Percentiles rank a stretch among this genome's conserved stretches.
phyloP scores from a whole-genome alignment of 768 basidiomycete genomes.

The Porphyrellus cyaneotinctus region DNA sequence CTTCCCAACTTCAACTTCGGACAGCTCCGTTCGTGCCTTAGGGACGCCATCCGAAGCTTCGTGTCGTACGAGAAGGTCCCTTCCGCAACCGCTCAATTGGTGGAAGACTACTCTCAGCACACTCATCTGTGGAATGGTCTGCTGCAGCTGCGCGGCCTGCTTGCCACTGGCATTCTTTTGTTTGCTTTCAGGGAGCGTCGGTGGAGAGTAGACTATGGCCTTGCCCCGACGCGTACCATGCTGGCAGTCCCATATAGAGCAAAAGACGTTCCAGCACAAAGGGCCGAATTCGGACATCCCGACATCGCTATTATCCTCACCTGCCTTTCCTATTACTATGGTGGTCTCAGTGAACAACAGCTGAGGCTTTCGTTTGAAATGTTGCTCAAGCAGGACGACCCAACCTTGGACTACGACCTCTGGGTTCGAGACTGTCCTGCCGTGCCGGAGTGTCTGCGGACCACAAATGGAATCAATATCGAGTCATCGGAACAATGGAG shows the following conservation, averaged over 20 bases:
- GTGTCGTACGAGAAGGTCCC: constrained; percentile 14
- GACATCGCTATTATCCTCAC: constrained; percentile 35
- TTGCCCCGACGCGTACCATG: constrained; percentile 29
- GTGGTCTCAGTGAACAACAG: constrained; percentile 24
- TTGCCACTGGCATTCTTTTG: constrained; percentile 30
- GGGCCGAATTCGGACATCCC: constrained; percentile 40
- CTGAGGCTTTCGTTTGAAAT: neutral
- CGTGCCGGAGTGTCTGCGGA: neutral
- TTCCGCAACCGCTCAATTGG: neutral
- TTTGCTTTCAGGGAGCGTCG: constrained; percentile 32
- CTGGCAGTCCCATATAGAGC: constrained; percentile 39
- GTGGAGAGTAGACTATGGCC: constrained; percentile 40
- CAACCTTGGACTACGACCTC: neutral
- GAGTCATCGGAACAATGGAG: constrained; percentile 28
- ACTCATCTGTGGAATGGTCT: constrained; percentile 20
- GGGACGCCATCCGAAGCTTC: constrained; percentile 19
- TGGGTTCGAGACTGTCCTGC: neutral
- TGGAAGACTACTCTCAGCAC: constrained; percentile 4
- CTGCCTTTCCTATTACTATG: constrained; percentile 37
- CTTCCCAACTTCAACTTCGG: constrained; percentile 19
- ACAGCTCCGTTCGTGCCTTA: neutral
- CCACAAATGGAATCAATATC: constrained; percentile 4
- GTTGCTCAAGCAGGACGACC: constrained; percentile 4
- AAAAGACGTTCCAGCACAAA: constrained; percentile 34
- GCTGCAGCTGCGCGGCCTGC: constrained; percentile 34